Base-by-base conservation (phyloP, 1,284 basidiomycete genomes). In the Mycosarcoma maydis region DNA sequence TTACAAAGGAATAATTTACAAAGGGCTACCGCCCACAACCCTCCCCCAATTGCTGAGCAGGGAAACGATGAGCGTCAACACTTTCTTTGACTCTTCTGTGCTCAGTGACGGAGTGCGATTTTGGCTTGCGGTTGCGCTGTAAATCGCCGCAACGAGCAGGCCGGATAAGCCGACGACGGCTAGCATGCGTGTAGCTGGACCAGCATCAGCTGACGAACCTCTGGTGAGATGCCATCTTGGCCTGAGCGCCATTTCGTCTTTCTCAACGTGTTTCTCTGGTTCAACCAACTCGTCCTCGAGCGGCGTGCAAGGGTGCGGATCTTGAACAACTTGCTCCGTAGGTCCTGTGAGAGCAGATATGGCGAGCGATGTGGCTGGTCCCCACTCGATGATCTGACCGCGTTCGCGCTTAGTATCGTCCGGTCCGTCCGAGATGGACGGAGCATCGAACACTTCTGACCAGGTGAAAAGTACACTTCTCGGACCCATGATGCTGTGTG, bases 381-480 rank as follows among this genome's bases (percentile, higher is more conserved):
- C 3, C 53, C 52, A 56, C 26, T 68, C 55, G 26, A 43, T 26
- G 6, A 10, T 5, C 17, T 14, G 17, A 20, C 3, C 19, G 16
- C 2, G 32, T 6, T n/a, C 16, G 29, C 32, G 13, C 6, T n/a
- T 16, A 2, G 32, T 34, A 6, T 17, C 10, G 6, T 40, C 14
- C 22, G 22, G 22, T n/a, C 13, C 10, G n/a, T 29, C 7, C 8
- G 40, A n/a, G 11, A 44, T 19, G 14, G 19, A 17, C 33, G 27
- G 1, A 17, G 34, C 20, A 20, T 38, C 40, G 24, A 58, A 68
- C 13, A 46, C n/a, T 10, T 16, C 11, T 2, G 47, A 19, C 72
- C 74, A 76, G 10, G 72, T 76, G 34, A 69, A 69, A 6, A 78
- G 46, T 22, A 70, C 72, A 38, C 76, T 76, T 3, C 34, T 32